Conservation (phyloP, 2,329 filamentous ascomycete species). For the Colletotrichum somersetense region DNA sequence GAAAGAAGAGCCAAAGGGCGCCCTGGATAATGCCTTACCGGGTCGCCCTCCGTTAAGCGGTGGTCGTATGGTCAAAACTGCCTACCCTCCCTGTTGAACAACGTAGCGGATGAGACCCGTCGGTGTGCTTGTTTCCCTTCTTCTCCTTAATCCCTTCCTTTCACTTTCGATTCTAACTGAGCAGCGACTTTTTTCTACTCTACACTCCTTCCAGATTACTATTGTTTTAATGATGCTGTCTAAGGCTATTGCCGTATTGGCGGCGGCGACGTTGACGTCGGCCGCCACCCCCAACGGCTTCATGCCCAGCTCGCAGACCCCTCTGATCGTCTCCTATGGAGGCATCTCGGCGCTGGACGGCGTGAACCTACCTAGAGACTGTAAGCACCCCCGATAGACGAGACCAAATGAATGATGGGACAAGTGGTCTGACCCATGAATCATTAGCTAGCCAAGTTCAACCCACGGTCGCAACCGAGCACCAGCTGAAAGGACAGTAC, state of each 20-base stretch:
- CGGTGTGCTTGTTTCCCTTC: constrained; percentile 42
- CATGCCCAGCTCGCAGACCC: constrained; percentile 51
- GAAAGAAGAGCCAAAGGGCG: constrained; percentile 1
- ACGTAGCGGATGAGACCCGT: constrained; percentile 26
- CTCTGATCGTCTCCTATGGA: constrained; percentile 57
- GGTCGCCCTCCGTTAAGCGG: not conserved
- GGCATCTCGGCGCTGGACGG: constrained; percentile 54
- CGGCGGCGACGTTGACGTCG: constrained; percentile 50
- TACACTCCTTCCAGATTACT: constrained; percentile 26
- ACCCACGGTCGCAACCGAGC: constrained; percentile 41
- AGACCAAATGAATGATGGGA: not conserved
- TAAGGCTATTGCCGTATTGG: constrained; percentile 48
- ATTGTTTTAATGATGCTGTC: constrained; percentile 49
- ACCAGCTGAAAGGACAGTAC: constrained; percentile 48
- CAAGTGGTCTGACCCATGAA: not conserved
- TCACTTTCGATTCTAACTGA: constrained; percentile 15
- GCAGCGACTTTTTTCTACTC: constrained; percentile 6
- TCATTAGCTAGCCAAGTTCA: constrained; percentile 30
- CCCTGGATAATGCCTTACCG: constrained; percentile 28
- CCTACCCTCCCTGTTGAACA: constrained; percentile 33
- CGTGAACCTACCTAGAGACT: constrained; percentile 52
- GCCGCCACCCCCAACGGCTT: constrained; percentile 59
- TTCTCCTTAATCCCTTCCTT: constrained; percentile 25
- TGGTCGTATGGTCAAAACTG: constrained; percentile 4
- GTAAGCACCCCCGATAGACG: constrained; percentile 46